phyloP scores from a whole-genome alignment of 2,329 filamentous ascomycete species.

The Keithomyces neogunnii region DNA sequence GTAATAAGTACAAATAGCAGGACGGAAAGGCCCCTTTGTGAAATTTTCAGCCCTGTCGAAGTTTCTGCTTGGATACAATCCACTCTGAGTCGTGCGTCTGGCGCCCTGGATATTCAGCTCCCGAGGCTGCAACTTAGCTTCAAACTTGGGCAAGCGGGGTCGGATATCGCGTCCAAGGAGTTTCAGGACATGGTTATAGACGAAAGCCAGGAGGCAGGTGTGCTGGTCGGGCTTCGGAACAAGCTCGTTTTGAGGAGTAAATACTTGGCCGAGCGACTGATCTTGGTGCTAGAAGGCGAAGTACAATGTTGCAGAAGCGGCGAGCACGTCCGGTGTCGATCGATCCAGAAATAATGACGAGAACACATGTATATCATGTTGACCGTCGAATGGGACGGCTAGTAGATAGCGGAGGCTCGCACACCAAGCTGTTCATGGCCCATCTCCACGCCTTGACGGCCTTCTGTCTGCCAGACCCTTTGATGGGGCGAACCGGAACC shows the following conservation, averaged over 20 bases:
- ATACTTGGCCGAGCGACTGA: conserved; percentile 17
- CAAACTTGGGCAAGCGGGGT: conserved; percentile 17
- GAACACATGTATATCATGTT: conserved; percentile 36
- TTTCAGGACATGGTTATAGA: conserved; percentile 42
- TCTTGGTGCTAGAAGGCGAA: conserved; percentile 29
- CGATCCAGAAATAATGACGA: conserved; percentile 6
- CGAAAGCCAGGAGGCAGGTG: conserved; percentile 23
- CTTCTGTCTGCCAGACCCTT: conserved; percentile 37
- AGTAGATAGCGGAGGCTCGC: conserved; percentile 37
- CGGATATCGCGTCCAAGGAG: conserved; percentile 32
- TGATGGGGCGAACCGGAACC: conserved; percentile 42
- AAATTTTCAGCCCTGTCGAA: neutral
- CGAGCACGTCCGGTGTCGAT: conserved; percentile 29
- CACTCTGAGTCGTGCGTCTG: neutral
- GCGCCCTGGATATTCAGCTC: conserved; percentile 29
- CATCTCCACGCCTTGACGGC: conserved; percentile 49
- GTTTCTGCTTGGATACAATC: neutral
- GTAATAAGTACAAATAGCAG: conserved; percentile 12
- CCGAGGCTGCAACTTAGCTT: conserved; percentile 41
- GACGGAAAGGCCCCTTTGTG: neutral
- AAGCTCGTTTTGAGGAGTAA: conserved; percentile 35
- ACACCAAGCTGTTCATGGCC: conserved; percentile 41
- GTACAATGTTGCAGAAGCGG: neutral
- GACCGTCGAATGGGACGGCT: conserved; percentile 42
- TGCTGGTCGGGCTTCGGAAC: conserved; percentile 35